A percentile compares a stretch with the other conserved stretches of the same genome.
phyloP scores from a whole-genome alignment of 2,329 filamentous ascomycete species.

The Aspergillus versicolor region DNA sequence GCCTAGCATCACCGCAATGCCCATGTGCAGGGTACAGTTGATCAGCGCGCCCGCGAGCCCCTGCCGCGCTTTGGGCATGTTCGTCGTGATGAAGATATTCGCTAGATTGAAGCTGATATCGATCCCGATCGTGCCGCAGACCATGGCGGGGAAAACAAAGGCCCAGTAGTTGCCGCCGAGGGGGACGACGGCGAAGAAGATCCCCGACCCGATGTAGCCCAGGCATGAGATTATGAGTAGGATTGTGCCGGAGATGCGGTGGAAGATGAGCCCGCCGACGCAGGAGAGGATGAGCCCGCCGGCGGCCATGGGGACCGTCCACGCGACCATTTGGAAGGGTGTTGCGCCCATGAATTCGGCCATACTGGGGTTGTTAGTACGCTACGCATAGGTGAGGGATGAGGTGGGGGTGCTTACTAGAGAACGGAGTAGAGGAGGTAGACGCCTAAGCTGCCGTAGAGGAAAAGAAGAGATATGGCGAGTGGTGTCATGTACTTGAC shows the following conservation, averaged over 20 bases:
- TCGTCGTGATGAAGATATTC: slow-evolving; percentile 76
- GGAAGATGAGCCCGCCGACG: slow-evolving; percentile 65
- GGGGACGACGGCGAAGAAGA: slow-evolving; percentile 67
- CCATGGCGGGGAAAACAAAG: slow-evolving; percentile 65
- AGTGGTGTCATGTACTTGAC: slow-evolving; percentile 69
- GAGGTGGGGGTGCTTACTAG: slow-evolving; percentile 51
- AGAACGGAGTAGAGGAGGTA: slow-evolving; percentile 69
- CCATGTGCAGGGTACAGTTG: slow-evolving; percentile 69
- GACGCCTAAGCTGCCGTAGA: slow-evolving; percentile 68
- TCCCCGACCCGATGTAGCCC: slow-evolving; percentile 57
- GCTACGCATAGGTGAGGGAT: background rate
- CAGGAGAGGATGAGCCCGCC: slow-evolving; percentile 67
- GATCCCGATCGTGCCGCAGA: slow-evolving; percentile 67
- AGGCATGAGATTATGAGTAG: slow-evolving; percentile 62
- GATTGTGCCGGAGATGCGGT: slow-evolving; percentile 62
- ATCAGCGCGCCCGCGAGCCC: slow-evolving; percentile 70
- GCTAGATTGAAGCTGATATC: slow-evolving; percentile 74
- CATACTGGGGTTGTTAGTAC: slow-evolving; percentile 48
- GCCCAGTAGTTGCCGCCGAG: slow-evolving; percentile 65
- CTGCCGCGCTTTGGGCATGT: slow-evolving; percentile 64
- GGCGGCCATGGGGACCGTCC: slow-evolving; percentile 66
- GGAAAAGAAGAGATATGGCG: slow-evolving; percentile 60
- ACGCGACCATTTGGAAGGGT: slow-evolving; percentile 65
- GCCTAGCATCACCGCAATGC: slow-evolving; percentile 69
- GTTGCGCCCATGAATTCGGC: slow-evolving; percentile 58